Conservation (phyloP, 108 stramenopile genomes). For the Pseudonitzschia delicatissima region DNA sequence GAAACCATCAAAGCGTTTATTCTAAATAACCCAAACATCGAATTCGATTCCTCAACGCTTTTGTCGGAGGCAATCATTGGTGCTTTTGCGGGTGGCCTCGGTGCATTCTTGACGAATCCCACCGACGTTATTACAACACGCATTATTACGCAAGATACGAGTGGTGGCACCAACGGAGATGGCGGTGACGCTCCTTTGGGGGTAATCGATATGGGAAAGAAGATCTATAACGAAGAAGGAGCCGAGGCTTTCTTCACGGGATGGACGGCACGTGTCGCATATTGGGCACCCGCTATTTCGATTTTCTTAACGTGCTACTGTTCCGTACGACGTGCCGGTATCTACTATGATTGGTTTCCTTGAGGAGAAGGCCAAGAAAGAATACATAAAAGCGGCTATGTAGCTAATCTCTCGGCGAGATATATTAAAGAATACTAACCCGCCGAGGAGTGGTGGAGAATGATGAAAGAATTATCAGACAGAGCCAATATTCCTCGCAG, state of each 20-base stretch:
- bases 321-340: slow-evolving; percentile 27
- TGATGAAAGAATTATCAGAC: too few species aligned
- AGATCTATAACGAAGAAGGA: slow-evolving; percentile 33
- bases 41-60: slow-evolving; percentile 29
- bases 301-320: slow-evolving; percentile 45
- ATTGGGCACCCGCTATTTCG: slow-evolving; percentile 40
- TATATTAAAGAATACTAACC: too few species aligned
- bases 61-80: slow-evolving; percentile 33
- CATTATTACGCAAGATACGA: slow-evolving; percentile 31
- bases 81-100: slow-evolving; percentile 31
- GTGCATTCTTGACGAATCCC: slow-evolving; percentile 34
- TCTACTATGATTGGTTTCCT: slow-evolving; percentile 17
- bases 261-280: slow-evolving; percentile 24
- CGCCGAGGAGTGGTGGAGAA: too few species aligned
- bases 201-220: slow-evolving; percentile 8
- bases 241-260: slow-evolving; percentile 28
- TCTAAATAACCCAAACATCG: slow-evolving; percentile 33
- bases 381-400: too few species aligned
- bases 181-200: not conserved
- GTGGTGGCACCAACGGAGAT: not conserved
- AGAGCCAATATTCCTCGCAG: too few species aligned
- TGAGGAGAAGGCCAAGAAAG: too few species aligned
- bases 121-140: slow-evolving; percentile 35
- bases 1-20: slow-evolving; percentile 27
- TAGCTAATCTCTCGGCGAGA: too few species aligned